A percentile compares a stretch with the other conserved stretches of the same genome.
Conservation (phyloP, 1,284 basidiomycete genomes). For the Marasmius fiardii region DNA sequence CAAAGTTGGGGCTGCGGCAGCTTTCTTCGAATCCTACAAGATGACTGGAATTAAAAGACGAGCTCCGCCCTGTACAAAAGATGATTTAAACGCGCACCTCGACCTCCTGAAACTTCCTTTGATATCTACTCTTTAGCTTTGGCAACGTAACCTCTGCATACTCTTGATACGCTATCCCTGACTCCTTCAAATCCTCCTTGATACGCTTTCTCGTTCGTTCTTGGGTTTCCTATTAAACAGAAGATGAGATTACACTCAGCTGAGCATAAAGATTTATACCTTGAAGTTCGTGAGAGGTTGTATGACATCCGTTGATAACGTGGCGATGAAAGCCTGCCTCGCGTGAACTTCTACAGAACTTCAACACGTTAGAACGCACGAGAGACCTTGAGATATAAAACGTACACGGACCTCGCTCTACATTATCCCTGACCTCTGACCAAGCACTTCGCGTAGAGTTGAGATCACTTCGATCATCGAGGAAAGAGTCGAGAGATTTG, state of each 20-base stretch:
- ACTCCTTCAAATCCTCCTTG: conserved; percentile 82
- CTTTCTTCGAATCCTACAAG: conserved; percentile 58
- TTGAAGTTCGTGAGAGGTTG: conserved; percentile 63
- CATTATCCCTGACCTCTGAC: conserved; percentile 79
- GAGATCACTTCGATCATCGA: conserved; percentile 62
- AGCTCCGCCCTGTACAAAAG: no score
- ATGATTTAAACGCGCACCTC: conserved; percentile 48
- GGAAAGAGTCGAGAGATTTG: conserved; percentile 59
- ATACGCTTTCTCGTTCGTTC: conserved; percentile 86
- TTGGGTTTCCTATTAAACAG: conserved; percentile 66
- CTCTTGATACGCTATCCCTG: conserved; percentile 69
- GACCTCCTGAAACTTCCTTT: conserved; percentile 78
- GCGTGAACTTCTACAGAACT: conserved; percentile 68
- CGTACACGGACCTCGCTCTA: conserved; percentile 63
- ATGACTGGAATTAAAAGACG: conserved; percentile 10
- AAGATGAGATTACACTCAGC: conserved; percentile 6
- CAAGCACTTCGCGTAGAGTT: conserved; percentile 70
- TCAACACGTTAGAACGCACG: conserved; percentile 3
- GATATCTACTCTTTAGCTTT: conserved; percentile 73
- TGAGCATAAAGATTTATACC: conserved; percentile 32
- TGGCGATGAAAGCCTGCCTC: conserved; percentile 70
- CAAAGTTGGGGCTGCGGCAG: conserved; percentile 33
- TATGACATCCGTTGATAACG: conserved; percentile 72
- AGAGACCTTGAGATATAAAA: conserved; percentile 1
- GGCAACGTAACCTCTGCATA: conserved; percentile 75